phyloP scores from a whole-genome alignment of 2,329 filamentous ascomycete genomes.

The Chrysoporthe cubensis region DNA sequence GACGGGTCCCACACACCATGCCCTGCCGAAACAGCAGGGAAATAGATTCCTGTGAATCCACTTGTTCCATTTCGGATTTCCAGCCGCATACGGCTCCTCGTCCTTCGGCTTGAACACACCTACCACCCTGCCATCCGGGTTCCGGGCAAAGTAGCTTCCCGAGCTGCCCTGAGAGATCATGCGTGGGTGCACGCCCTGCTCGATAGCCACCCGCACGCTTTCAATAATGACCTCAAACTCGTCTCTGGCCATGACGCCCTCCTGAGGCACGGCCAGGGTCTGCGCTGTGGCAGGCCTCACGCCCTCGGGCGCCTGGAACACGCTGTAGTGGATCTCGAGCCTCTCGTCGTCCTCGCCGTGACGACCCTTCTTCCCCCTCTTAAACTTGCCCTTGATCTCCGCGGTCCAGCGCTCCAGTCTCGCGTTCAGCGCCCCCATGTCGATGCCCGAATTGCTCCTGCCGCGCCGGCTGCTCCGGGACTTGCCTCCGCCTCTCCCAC shows the following conservation, averaged over 20 bases:
- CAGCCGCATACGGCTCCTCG: constrained; percentile 94
- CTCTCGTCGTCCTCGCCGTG: constrained; percentile 69
- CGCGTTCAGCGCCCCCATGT: constrained; percentile 98
- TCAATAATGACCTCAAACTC: constrained; percentile 90
- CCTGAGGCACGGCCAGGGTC: constrained; percentile 65
- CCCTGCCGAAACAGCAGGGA: constrained; percentile 93
- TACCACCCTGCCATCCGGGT: constrained; percentile 88
- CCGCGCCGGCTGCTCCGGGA: constrained; percentile 51
- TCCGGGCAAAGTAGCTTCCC: constrained; percentile 95
- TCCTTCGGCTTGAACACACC: constrained; percentile 99
- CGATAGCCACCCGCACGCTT: constrained; percentile 87
- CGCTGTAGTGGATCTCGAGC: constrained; percentile 94
- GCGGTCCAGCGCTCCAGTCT: constrained; percentile 95
- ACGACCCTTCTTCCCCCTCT: constrained; percentile 72
- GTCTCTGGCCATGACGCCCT: constrained; percentile 71
- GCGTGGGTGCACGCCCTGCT: constrained; percentile 87
- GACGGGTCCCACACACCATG: constrained; percentile 60
- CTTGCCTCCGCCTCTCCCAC: constrained; percentile 40
- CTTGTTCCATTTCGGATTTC: constrained; percentile 99
- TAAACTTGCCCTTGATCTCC: constrained; percentile 97
- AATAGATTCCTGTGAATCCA: constrained; percentile 99
- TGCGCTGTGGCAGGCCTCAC: constrained; percentile 79
- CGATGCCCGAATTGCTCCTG: constrained; percentile 83
- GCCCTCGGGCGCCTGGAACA: constrained; percentile 92
- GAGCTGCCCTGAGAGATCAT: constrained; percentile 98